These are phyloP conservation scores for Lentithecium fluviatile DNA, from an alignment of 495 filamentous ascomycete genomes.

Conservation along the genomic window DNA sequence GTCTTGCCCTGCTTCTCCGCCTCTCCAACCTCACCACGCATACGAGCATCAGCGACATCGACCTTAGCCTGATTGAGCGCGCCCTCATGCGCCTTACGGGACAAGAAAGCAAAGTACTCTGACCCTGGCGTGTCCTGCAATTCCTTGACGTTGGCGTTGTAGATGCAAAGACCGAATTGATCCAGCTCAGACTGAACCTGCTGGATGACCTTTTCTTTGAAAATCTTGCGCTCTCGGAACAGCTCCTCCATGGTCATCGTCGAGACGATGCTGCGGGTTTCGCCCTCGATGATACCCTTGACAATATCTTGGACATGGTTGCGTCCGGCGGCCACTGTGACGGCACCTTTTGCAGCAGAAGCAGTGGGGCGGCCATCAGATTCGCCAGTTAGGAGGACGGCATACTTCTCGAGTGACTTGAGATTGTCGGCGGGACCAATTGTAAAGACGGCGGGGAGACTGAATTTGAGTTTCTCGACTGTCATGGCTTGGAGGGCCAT, in stretches of 20 bases:
- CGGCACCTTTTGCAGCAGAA: conserved; percentile 41
- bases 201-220: conserved; percentile 73
- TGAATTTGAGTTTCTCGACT: conserved; percentile 75
- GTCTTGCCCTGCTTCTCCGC: conserved; percentile 72
- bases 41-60: conserved; percentile 76
- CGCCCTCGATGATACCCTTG: conserved; percentile 85
- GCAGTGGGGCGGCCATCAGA: conserved; percentile 43
- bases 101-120: conserved; percentile 75
- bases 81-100: conserved; percentile 78
- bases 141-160: conserved; percentile 81
- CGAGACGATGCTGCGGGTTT: conserved; percentile 73
- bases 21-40: conserved; percentile 76
- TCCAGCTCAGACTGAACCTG: conserved; percentile 74
- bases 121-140: conserved; percentile 73
- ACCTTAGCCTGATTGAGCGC: conserved; percentile 76
- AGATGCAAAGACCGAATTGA: conserved; percentile 70
- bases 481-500: conserved; percentile 79
- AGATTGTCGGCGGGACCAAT: conserved; percentile 70
- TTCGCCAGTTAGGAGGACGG: conserved; percentile 66
- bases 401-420: conserved; percentile 70
- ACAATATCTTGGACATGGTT: conserved; percentile 79
- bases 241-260: conserved; percentile 88
- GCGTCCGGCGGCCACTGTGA: conserved; percentile 40
- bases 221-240: conserved; percentile 74
- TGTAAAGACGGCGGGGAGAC: conserved; percentile 79